A percentile compares a stretch with the other conserved stretches of the same genome.
Evolutionary conservation across 768 basidiomycete genomes (phyloP).

Genomic region (Leccinum aurantiacum): DNA sequence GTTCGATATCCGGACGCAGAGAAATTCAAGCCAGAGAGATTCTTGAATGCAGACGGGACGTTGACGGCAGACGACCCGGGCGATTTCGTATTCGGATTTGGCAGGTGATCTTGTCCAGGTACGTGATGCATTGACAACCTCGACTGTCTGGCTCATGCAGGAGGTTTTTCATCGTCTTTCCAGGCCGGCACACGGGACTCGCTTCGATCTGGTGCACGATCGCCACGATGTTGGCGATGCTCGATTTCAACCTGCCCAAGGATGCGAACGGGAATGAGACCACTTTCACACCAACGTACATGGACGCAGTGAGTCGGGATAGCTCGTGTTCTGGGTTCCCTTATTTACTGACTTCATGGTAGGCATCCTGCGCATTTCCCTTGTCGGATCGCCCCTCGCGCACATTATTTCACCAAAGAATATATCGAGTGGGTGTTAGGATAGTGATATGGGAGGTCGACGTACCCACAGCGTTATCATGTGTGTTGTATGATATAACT

Average conservation of each 20-base stretch:
- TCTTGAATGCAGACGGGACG: not conserved
- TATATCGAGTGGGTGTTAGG: no score
- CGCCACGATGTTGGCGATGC: not conserved
- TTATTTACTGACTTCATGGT: no score
- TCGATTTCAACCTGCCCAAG: not conserved
- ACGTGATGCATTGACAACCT: not conserved
- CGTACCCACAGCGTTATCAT: no score
- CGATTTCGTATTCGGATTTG: not conserved
- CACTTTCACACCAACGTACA: not conserved
- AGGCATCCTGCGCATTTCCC: no score
- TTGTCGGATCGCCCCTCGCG: no score
- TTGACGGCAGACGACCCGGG: not conserved
- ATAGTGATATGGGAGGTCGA: no score
- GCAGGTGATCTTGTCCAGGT: not conserved
- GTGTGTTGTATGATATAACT: no score
- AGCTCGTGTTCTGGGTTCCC: not conserved
- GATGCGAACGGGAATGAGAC: not conserved
- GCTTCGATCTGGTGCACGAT: not conserved
- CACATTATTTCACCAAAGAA: no score
- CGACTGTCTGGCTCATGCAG: not conserved
- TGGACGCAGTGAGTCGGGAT: not conserved
- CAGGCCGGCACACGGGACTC: not conserved
- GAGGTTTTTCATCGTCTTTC: not conserved
- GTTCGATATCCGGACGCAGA: constrained; percentile 7
- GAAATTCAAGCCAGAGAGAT: constrained; percentile 14